These are phyloP conservation scores for Phytophthora sansomeana DNA, from an alignment of 352 stramenopile species.

Conservation along the genomic window DNA sequence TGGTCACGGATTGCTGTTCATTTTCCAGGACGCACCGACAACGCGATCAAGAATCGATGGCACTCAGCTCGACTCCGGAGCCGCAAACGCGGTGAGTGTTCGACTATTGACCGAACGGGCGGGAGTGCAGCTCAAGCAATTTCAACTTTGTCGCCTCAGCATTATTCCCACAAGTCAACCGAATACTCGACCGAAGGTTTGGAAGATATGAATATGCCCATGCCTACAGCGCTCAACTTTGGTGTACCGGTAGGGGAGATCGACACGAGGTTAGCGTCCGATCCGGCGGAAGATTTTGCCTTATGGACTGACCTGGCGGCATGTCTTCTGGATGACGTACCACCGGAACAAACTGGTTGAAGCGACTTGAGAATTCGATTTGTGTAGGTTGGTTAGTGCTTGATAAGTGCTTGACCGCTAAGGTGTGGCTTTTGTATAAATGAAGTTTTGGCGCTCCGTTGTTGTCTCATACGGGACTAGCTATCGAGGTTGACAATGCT, in stretches of 20 bases:
- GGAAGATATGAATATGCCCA: not conserved
- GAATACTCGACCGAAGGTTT: not conserved
- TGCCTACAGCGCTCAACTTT: not conserved
- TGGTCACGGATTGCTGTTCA: conserved; percentile 58
- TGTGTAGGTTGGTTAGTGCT: too few relatives aligned
- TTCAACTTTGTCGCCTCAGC: too few relatives aligned
- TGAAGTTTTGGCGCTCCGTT: too few relatives aligned
- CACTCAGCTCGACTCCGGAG: conserved; percentile 31
- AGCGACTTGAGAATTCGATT: not conserved
- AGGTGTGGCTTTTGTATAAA: not conserved
- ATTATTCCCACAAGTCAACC: not conserved
- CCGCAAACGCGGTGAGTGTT: not conserved
- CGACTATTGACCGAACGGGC: too few relatives aligned
- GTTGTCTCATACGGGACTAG: too few relatives aligned
- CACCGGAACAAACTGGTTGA: not conserved
- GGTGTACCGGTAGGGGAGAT: not conserved
- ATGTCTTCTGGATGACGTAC: conserved; percentile 2
- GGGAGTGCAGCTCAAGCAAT: too few relatives aligned
- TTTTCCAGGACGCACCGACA: conserved; percentile 60
- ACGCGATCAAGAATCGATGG: conserved; percentile 66
- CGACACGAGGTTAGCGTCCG: not conserved
- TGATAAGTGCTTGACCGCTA: too few relatives aligned
- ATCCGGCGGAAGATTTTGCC: not conserved
- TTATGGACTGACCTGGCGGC: conserved; percentile 5
- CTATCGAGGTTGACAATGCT: too few relatives aligned